phyloP scores from a whole-genome alignment of 108 stramenopile species.

The Cyclotella atomus region DNA sequence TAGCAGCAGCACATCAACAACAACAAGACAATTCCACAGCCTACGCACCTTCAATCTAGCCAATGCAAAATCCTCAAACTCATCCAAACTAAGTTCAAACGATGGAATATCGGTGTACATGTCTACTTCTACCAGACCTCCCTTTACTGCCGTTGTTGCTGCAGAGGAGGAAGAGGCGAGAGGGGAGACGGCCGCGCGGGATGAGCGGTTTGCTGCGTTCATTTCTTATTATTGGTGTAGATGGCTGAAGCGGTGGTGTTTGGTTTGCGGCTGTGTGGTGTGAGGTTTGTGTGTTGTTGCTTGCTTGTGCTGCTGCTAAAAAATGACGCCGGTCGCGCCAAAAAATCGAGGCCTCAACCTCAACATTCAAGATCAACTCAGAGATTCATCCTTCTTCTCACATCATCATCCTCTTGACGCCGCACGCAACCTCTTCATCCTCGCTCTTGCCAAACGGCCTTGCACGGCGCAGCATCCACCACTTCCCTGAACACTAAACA shows the following conservation, averaged over 20 bases:
- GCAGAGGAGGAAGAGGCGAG: not conserved
- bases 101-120: slow-evolving; percentile 52
- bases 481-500: not conserved
- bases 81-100: slow-evolving; percentile 80
- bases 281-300: not conserved
- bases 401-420: too few relatives aligned
- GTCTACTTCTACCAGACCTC: slow-evolving; percentile 26
- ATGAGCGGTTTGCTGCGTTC: slow-evolving; percentile 9
- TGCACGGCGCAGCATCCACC: not conserved
- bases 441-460: too few relatives aligned
- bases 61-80: slow-evolving; percentile 88
- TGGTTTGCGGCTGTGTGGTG: not conserved
- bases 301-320: not conserved
- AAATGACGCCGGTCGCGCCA: not conserved
- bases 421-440: too few relatives aligned
- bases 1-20: not conserved
- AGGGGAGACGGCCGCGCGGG: slow-evolving; percentile 4
- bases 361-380: too few relatives aligned
- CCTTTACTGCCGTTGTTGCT: not conserved
- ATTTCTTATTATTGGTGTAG: not conserved
- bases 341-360: too few relatives aligned
- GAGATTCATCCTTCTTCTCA: too few relatives aligned
- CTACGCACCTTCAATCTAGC: slow-evolving; percentile 80
- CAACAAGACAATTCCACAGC: not conserved
- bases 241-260: not conserved